Evolutionary conservation across 2,329 filamentous ascomycete species (phyloP), one percentile per base, ranked within the genome.

Genomic region (Penicillium sp.): DNA sequence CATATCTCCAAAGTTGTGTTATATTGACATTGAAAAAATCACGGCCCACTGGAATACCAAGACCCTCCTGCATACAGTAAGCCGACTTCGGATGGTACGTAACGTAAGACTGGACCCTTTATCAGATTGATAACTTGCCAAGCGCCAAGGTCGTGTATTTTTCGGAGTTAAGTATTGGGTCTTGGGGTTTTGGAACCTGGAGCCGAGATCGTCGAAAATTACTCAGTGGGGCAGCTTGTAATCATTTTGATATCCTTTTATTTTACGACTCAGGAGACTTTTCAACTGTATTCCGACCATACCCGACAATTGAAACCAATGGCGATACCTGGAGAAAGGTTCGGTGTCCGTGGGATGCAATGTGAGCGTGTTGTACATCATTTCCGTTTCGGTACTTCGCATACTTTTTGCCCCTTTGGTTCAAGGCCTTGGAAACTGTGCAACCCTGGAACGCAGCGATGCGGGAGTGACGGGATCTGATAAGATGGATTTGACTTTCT

Each of bases 71-170:
- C 24, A 8, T 27, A 27, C 5, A 27, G 21, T 31, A 49, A 49
- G 24, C 47, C 47, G 47, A 49, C 38, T 27, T 49, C 47, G 47
- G 47, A 43, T 27, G 27, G 39, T 39, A 39, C 34, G n/a, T 39
- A 48, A 48, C 8, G 34, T 39, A 24, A 9, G 18, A 47, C 5
- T 27, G 24, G 24, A 27, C 34, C 6, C 46, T 32, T 49, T 49
- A 49, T 49, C 47, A 49, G 47, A 49, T 49, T 42, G 18, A 31
- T 34, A 49, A 40, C 34, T 7, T 18, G 38, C 24, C 16, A 43
- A 49, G 47, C 6, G 38, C 27, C 47, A 49, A 49, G 47, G 8
- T 11, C n/a, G 14, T 16, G 24, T 42, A 24, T 32, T 34, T 43
- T 21, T 18, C 16, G 22, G 31, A 16, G 14, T 34, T 18, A 31